Evolutionary conservation across 305 asterid species (phyloP).

Genomic region (Fraxinus floribunda): DNA sequence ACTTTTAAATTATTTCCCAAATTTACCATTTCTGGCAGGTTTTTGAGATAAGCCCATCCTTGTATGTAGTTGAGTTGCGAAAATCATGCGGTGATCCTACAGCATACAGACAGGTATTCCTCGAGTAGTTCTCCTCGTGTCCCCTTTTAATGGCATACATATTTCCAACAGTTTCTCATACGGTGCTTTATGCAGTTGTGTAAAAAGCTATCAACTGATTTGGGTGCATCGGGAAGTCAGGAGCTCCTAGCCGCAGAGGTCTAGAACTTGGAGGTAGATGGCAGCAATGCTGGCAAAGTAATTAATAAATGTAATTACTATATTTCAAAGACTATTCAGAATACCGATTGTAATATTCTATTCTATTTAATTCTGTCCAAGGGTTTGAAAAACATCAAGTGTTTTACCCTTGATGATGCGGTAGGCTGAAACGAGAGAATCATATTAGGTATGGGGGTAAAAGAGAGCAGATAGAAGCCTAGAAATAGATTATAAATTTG

Average conservation of each 20-base stretch:
- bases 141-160: neutral
- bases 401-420: neutral
- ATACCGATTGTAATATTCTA: neutral
- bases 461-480: neutral
- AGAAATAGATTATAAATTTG: neutral
- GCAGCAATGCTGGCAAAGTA: neutral
- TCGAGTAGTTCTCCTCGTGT: neutral
- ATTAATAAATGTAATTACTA: neutral
- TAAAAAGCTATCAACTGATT: slow-evolving; percentile 60
- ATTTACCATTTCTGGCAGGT: slow-evolving; percentile 48
- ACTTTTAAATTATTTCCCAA: neutral
- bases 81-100: slow-evolving; percentile 67
- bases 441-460: neutral
- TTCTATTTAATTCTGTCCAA: neutral
- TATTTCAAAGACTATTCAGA: neutral
- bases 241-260: slow-evolving; percentile 40
- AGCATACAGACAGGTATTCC: slow-evolving; percentile 67
- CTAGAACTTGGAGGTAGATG: slow-evolving; percentile 7
- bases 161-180: neutral
- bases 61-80: slow-evolving; percentile 72
- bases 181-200: slow-evolving; percentile 55
- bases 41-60: slow-evolving; percentile 75
- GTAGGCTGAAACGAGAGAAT: neutral
- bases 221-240: slow-evolving; percentile 58
- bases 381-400: neutral